Percentiles rank a stretch among this genome's conserved stretches.
phyloP scores from a whole-genome alignment of 208 protist genomes.

The Acanthamoeba sp. region DNA sequence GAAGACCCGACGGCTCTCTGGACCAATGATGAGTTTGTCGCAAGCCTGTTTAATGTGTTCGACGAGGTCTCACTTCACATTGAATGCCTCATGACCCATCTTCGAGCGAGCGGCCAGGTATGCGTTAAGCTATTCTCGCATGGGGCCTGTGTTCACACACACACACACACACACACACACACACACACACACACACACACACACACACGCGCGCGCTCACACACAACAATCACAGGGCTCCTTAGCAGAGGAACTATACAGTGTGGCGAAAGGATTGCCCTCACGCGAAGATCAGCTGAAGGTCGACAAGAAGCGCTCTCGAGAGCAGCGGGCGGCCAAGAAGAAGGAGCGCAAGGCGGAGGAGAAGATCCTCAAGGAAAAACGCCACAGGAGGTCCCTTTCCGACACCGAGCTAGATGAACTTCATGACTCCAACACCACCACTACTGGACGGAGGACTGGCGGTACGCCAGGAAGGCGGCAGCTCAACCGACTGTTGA shows the following conservation, averaged over 20 bases:
- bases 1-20: neutral
- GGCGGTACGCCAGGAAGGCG: neutral
- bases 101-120: neutral
- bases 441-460: neutral
- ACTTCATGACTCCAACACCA: too few relatives aligned
- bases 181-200: too few relatives aligned
- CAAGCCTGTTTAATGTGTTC: conserved; percentile 5
- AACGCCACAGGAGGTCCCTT: neutral
- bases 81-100: neutral
- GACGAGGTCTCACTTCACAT: neutral
- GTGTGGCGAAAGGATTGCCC: neutral
- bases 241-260: neutral
- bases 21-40: conserved; percentile 35
- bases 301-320: conserved; percentile 20
- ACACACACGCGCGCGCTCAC: too few relatives aligned
- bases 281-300: conserved; percentile 23
- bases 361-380: neutral
- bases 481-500: conserved; percentile 37
- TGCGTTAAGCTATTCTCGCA: too few relatives aligned
- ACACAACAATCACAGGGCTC: neutral
- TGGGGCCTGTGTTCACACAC: too few relatives aligned
- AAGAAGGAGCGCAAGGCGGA: neutral
- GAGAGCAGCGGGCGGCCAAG: neutral
- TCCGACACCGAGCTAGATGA: conserved; percentile 4
- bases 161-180: too few relatives aligned